Base-by-base conservation (phyloP, 2,329 filamentous ascomycete genomes). In the Phyllosticta capitalensis region DNA sequence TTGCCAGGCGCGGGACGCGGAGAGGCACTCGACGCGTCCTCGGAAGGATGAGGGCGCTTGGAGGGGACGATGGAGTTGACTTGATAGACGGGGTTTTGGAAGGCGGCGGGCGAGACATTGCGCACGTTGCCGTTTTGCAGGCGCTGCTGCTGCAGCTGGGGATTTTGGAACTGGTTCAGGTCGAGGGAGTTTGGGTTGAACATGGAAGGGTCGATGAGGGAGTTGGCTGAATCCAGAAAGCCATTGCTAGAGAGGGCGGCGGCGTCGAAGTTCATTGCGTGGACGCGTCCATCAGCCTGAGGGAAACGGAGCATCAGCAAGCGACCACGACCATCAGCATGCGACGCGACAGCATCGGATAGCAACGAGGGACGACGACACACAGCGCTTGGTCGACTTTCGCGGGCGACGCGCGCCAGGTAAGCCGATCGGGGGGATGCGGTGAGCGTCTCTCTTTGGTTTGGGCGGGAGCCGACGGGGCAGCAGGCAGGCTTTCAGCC, bases 31-130 rank as follows among this genome's bases (percentile, higher is more conserved):
- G 94, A 81, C 69, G 86, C 92, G 73, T 96, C 92, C 75, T 95
- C 90, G 70, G 84, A 80, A 56, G 88, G 87, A 53, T 89, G 83
- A 58, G 89, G 83, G 68, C 94, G 85, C 76, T 97, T 99, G 21
- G 92, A 92, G 61, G 92, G 92, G 65, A 96, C 86, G 68, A 95
- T 85, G 54, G 88, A 81, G 75, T 89, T 92, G 66, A 90, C 90
- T 71, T 91, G 88, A 78, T 92, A 95, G 68, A 84, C 83, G 62
- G 87, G 83, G 69, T 88, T 89, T 69, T 87, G 83, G 73, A 89
- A 92, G 61, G 85, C 85, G 51, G 58, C 54, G 54, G 58, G 58
- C 49, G 58, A 60, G 53, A 67, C 70, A 52, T 90, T 92, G 80
- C 90, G 89, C 79, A 89, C 87, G 68, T 81, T 84, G 76, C 89